These are phyloP conservation scores for Chalciporus sp. DNA, from an alignment of 1,284 basidiomycete genomes.

Conservation along the genomic window DNA sequence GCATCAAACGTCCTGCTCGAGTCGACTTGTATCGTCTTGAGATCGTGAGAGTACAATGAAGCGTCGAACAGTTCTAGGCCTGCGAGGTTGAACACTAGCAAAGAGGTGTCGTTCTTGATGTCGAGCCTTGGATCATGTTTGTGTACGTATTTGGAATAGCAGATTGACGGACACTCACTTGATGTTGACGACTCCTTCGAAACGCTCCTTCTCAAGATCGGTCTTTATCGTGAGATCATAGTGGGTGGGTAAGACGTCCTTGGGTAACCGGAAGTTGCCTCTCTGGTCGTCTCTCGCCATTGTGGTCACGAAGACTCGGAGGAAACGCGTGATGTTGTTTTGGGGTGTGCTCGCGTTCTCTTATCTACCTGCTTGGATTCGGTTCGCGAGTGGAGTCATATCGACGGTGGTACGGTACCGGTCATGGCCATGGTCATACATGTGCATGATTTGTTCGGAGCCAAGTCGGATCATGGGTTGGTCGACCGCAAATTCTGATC, in stretches of 20 bases:
- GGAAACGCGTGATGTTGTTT: no score
- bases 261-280: conserved; percentile 73
- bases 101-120: conserved; percentile 65
- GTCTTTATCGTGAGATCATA: conserved; percentile 87
- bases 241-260: conserved; percentile 73
- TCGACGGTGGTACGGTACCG: no score
- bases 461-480: no score
- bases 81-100: conserved; percentile 74
- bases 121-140: conserved; percentile 55
- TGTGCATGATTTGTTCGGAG: no score
- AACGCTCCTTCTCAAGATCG: conserved; percentile 74
- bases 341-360: no score
- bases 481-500: no score
- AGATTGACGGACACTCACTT: conserved; percentile 54
- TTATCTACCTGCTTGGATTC: no score
- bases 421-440: no score
- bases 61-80: conserved; percentile 71
- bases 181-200: conserved; percentile 80
- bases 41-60: conserved; percentile 60
- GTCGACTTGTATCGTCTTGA: conserved; percentile 54
- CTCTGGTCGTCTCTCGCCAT: no score
- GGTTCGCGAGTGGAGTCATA: no score
- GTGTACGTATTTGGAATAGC: not conserved
- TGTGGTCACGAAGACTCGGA: no score
- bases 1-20: conserved; percentile 57